Percentiles rank a stretch among this genome's conserved stretches.
Evolutionary conservation across 257 asterid genomes (phyloP).

Genomic region (Nicotiana obtusifolia): DNA sequence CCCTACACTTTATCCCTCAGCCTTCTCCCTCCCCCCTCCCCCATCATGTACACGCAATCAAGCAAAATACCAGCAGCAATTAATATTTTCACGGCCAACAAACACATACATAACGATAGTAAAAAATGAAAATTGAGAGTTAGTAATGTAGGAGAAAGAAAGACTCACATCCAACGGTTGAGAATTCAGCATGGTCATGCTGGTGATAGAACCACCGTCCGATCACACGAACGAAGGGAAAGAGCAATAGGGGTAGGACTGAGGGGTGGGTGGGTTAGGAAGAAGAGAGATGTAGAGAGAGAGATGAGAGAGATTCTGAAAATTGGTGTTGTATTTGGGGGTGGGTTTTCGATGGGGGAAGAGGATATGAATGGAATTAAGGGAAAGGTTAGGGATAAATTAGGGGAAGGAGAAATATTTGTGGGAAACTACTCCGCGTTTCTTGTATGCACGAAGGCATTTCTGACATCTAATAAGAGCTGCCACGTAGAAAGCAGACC

Average conservation of each 20-base stretch:
- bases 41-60: no score
- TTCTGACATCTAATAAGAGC: no score
- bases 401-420: constrained; percentile 13
- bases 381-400: constrained; percentile 22
- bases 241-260: background rate
- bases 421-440: no score
- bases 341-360: constrained; percentile 26
- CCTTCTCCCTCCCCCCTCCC: no score
- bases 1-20: no score
- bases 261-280: background rate
- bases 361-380: constrained; percentile 34
- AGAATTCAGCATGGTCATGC: constrained; percentile 78
- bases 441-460: no score
- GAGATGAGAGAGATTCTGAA: constrained; percentile 14
- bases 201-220: constrained; percentile 30
- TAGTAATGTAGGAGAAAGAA: constrained; percentile 6
- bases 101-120: constrained; percentile 4
- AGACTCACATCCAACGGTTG: constrained; percentile 71
- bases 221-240: constrained; percentile 27
- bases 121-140: constrained; percentile 12
- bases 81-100: no score
- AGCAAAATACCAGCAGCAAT: no score
- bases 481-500: no score
- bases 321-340: constrained; percentile 9
- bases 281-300: background rate